phyloP scores from a whole-genome alignment of 1,284 basidiomycete genomes.

The Ustilago bromivora region DNA sequence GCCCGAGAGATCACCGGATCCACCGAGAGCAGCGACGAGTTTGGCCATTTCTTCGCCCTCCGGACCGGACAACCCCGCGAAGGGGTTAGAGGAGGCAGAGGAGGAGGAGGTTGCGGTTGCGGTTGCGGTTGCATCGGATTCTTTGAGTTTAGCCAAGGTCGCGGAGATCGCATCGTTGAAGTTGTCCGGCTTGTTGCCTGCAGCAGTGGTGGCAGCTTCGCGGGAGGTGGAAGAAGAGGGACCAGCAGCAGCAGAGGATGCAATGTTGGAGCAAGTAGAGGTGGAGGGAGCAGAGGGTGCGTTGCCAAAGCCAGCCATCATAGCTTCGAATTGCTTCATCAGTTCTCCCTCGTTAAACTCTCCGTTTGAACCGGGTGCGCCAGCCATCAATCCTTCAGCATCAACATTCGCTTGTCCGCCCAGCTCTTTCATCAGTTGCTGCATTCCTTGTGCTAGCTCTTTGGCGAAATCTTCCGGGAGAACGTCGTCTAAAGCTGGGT shows the following conservation, averaged over 20 bases:
- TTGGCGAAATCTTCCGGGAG: slow-evolving; percentile 75
- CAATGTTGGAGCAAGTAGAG: neutral
- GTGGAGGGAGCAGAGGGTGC: neutral
- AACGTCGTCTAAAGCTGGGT: slow-evolving; percentile 55
- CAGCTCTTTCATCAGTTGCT: slow-evolving; percentile 82
- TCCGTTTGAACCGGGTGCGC: slow-evolving; percentile 19
- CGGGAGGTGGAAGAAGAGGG: neutral
- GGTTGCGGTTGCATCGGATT: slow-evolving; percentile 75
- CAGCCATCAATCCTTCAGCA: slow-evolving; percentile 30
- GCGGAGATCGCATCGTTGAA: slow-evolving; percentile 83
- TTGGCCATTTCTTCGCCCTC: slow-evolving; percentile 68
- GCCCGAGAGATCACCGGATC: slow-evolving; percentile 59
- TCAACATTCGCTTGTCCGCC: slow-evolving; percentile 43
- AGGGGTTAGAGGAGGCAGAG: slow-evolving; percentile 68
- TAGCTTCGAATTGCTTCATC: slow-evolving; percentile 67
- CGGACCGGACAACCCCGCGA: slow-evolving; percentile 70
- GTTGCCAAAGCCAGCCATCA: slow-evolving; percentile 62
- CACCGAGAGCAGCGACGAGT: slow-evolving; percentile 70
- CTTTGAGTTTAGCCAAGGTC: slow-evolving; percentile 83
- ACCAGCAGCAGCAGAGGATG: slow-evolving; percentile 11
- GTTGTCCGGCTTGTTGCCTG: slow-evolving; percentile 67
- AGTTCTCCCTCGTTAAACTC: slow-evolving; percentile 64
- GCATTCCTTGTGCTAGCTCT: slow-evolving; percentile 85
- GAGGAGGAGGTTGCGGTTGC: slow-evolving; percentile 64
- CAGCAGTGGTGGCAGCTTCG: slow-evolving; percentile 3